Conservation (phyloP, 2,329 filamentous ascomycete species). For the Keithomyces neogunnii region DNA sequence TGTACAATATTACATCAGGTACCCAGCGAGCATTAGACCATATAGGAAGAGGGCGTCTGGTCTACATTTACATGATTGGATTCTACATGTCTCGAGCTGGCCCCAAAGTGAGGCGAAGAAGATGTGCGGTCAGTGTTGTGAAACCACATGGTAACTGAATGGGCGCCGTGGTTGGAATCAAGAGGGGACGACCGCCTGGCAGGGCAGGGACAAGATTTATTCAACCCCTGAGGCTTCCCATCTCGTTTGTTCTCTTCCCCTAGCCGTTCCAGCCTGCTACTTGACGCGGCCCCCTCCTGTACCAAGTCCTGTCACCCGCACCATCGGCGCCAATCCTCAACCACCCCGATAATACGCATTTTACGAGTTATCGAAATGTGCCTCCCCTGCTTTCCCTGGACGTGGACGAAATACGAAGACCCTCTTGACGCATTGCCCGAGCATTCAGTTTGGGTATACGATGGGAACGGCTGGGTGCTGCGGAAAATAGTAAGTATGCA, state of each 20-base stretch:
- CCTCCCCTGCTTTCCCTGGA: constrained; percentile 44
- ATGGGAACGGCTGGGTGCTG: constrained; percentile 27
- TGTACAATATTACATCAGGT: constrained; percentile 44
- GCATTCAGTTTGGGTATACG: constrained; percentile 33
- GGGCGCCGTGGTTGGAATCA: too few species aligned
- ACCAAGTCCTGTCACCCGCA: background rate
- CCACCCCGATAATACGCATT: background rate
- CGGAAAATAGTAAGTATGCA: constrained; percentile 28
- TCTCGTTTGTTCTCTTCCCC: background rate
- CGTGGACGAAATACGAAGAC: constrained; percentile 37
- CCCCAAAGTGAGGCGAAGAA: background rate
- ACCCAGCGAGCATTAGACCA: constrained; percentile 38
- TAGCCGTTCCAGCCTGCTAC: background rate
- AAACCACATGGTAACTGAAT: too few species aligned
- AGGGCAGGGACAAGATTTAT: too few species aligned
- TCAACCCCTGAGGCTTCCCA: too few species aligned
- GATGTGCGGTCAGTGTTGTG: background rate
- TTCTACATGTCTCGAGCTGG: background rate
- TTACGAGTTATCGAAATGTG: constrained; percentile 32
- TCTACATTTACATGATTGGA: constrained; percentile 17
- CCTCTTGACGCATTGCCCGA: constrained; percentile 26
- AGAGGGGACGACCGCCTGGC: too few species aligned
- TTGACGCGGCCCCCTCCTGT: too few species aligned
- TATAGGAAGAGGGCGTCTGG: constrained; percentile 25
- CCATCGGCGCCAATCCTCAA: background rate